Conservation (phyloP, 1,284 basidiomycete species). For the Sphagnurus paluster region DNA sequence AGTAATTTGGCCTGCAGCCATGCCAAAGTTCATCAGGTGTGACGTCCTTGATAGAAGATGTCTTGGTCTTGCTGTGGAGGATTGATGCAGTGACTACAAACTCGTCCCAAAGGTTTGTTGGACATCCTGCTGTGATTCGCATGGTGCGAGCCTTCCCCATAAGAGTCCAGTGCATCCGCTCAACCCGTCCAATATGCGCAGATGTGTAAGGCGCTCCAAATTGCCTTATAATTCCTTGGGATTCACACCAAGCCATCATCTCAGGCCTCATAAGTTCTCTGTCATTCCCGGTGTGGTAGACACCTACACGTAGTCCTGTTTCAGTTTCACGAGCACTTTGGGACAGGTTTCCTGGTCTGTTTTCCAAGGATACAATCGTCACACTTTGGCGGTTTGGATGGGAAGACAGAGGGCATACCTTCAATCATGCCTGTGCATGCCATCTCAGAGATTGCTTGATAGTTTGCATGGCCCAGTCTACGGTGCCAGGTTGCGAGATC, state of each 20-base stretch:
- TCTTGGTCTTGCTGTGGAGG: slow-evolving; percentile 12
- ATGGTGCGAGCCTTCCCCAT: slow-evolving; percentile 17
- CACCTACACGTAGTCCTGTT: slow-evolving; percentile 1
- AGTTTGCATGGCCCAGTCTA: slow-evolving; percentile 20
- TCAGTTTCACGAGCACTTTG: slow-evolving; percentile 6
- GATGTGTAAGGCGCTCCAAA: slow-evolving; percentile 13
- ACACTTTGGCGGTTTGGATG: slow-evolving; percentile 12
- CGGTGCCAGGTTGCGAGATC: slow-evolving; percentile 18
- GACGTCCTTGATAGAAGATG: slow-evolving; percentile 3
- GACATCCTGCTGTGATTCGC: slow-evolving; percentile 11
- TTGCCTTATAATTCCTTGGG: not conserved
- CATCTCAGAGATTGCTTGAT: slow-evolving; percentile 16
- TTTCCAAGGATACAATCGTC: slow-evolving; percentile 18
- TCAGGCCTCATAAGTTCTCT: slow-evolving; percentile 7
- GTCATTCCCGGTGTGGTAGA: slow-evolving; percentile 6
- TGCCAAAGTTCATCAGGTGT: slow-evolving; percentile 9
- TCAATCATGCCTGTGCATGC: slow-evolving; percentile 8
- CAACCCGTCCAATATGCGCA: slow-evolving; percentile 13
- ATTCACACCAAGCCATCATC: slow-evolving; percentile 8
- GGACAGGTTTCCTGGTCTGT: slow-evolving; percentile 15
- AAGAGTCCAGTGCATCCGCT: slow-evolving; percentile 14
- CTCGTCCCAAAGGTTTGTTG: slow-evolving; percentile 18
- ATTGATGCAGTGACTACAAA: slow-evolving; percentile 17
- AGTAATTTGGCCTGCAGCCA: not conserved
- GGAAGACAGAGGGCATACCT: slow-evolving; percentile 12